Conservation (phyloP, 2,329 filamentous ascomycete species). For the Drechslerella dactyloides region DNA sequence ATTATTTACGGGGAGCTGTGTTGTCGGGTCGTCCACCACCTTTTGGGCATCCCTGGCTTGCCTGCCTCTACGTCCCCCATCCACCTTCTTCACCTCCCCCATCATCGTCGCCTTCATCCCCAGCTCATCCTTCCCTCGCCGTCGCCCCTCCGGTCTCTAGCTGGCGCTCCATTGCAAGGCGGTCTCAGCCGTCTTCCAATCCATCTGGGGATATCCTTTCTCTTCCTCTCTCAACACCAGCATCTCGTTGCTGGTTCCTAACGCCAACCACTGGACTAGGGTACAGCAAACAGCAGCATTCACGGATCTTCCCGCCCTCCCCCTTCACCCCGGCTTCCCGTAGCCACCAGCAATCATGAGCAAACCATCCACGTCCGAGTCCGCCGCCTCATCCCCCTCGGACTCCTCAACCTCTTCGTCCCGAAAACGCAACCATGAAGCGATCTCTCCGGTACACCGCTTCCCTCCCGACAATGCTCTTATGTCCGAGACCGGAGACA, state of each 20-base stretch:
- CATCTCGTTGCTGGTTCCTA: background rate
- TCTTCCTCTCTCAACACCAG: background rate
- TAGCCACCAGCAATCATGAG: constrained; percentile 15
- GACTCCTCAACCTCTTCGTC: constrained; percentile 1
- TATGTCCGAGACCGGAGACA: background rate
- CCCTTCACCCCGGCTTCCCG: background rate
- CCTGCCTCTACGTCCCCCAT: background rate
- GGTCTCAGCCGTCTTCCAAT: background rate
- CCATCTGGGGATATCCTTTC: constrained; percentile 6
- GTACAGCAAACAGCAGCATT: background rate
- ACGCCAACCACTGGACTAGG: background rate
- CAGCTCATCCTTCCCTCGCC: constrained; percentile 3
- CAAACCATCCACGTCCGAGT: background rate
- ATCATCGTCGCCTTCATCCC: too few relatives aligned
- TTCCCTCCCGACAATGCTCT: background rate
- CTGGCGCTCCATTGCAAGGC: background rate
- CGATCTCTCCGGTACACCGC: background rate
- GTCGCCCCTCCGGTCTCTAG: background rate
- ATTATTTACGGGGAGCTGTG: background rate
- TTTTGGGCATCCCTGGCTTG: too few relatives aligned
- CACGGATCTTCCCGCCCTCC: background rate
- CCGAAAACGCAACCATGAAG: constrained; percentile 13
- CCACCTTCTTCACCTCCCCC: background rate
- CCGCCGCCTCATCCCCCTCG: background rate
- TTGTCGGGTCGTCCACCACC: background rate